Conservation (phyloP, 371 early-diverging fungal species). For the Mortierella sp. region DNA sequence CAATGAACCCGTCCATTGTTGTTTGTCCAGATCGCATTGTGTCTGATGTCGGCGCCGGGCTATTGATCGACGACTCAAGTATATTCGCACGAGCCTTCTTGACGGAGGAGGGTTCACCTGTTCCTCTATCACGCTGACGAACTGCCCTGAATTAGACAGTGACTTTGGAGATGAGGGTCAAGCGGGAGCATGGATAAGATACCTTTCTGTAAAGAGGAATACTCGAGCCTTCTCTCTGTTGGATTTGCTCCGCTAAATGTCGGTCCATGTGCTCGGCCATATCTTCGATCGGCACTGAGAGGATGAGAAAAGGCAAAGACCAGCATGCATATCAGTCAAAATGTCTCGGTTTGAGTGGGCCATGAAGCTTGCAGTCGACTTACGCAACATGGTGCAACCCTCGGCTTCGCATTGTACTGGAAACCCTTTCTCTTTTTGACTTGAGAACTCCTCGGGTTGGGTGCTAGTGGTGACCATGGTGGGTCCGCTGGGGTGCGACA, state of each 20-base stretch:
- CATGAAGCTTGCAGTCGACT: not conserved
- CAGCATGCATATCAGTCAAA: not conserved
- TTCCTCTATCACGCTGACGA: too few species aligned
- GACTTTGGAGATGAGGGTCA: too few species aligned
- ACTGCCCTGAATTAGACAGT: too few species aligned
- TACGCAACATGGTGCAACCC: slow-evolving; percentile 29
- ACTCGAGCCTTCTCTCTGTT: not conserved
- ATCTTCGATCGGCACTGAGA: slow-evolving; percentile 26
- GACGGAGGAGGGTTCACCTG: too few species aligned
- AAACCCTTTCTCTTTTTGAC: not conserved
- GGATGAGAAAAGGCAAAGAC: not conserved
- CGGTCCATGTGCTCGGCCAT: slow-evolving; percentile 48
- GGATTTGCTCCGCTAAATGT: slow-evolving; percentile 41
- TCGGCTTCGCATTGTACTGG: slow-evolving; percentile 35
- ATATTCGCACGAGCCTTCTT: too few species aligned
- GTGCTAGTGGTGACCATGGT: not conserved
- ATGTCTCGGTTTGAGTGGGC: not conserved
- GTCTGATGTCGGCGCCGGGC: not conserved
- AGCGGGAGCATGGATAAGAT: too few species aligned
- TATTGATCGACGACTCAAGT: too few species aligned
- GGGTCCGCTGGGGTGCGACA: not conserved
- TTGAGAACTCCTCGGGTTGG: not conserved
- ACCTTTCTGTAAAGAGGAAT: too few species aligned
- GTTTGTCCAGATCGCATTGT: slow-evolving; percentile 30
- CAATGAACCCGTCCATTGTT: slow-evolving; percentile 45